Evolutionary conservation across 305 asterid genomes (phyloP), one percentile per base, ranked within the genome.

Genomic region (Fraxinus albicans): DNA sequence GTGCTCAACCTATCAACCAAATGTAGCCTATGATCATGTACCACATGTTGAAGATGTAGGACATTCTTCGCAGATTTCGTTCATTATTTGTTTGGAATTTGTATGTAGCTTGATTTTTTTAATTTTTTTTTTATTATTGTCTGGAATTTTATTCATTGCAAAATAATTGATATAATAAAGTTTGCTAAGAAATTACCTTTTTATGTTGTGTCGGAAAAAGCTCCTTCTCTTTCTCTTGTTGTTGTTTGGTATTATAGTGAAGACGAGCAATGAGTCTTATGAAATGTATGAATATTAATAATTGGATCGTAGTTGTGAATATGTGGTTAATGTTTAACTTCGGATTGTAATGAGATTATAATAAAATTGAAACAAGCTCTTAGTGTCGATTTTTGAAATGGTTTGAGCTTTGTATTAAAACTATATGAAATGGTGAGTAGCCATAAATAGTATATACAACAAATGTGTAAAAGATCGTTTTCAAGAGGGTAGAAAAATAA

Each of bases 1-100:
- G 55, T 44, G 55, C n/a, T 44, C 55, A 44, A 44, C 55, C 55
- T 44, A 44, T 44, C 55, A 12, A 44, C 55, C 55, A 44, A 44
- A 44, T 44, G n/a, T 44, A 44, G 55, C 9, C 67, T 0, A 2
- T 88, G 89, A 33, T 88, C 31, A 88, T 85, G 29, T 58, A 58
- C 25, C 25, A 21, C 29, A 8, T 58, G 69, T 58, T 58, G 9
- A 58, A 19, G 69, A 19, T n/a, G 21, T 55, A 12, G 55, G n/a
- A 44, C 55, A 44, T 44, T 44, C 55, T 44, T 44, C 5, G 17
- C 55, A 44, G 55, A 55, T 17, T 55, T 55, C 25, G 7, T 15
- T 15, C 25, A 19, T 55, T 1, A 55, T 55, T 19, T 55, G 67
- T 55, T 55, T 55, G 67, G 67, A 17, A 55, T 19, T 19, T 58